Conservation (phyloP, 345 rosid genomes). For the Citrus australasica region DNA sequence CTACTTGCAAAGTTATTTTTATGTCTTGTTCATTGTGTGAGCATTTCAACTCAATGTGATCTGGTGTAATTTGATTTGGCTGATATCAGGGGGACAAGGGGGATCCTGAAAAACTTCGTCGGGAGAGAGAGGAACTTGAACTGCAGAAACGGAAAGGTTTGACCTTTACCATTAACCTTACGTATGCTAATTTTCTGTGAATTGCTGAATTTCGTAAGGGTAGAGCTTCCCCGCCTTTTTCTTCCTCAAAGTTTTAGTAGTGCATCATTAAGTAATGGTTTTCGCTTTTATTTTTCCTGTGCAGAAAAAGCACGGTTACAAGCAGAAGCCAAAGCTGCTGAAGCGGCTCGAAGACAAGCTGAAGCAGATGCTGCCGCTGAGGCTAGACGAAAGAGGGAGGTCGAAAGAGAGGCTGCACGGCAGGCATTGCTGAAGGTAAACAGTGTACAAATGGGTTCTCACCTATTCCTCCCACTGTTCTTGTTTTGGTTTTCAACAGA, state of each 20-base stretch:
- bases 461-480: background rate
- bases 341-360: constrained; percentile 77
- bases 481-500: constrained; percentile 3
- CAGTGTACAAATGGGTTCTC: background rate
- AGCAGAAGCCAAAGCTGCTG: constrained; percentile 95
- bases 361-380: constrained; percentile 79
- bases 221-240: background rate
- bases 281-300: background rate
- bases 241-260: background rate
- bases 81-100: constrained; percentile 59
- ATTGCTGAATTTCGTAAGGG: background rate
- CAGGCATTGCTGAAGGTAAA: constrained; percentile 79
- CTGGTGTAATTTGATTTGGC: constrained; percentile 10
- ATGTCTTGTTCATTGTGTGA: background rate
- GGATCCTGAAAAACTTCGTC: constrained; percentile 79
- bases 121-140: constrained; percentile 85
- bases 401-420: constrained; percentile 93
- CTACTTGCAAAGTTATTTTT: background rate
- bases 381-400: constrained; percentile 78
- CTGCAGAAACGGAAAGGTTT: constrained; percentile 72
- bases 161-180: background rate
- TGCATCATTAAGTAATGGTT: background rate
- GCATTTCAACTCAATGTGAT: constrained; percentile 14
- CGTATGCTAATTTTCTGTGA: background rate
- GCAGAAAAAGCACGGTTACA: constrained; percentile 88